Conservation (phyloP, 345 rosid species). For the Erodium maritimum region DNA sequence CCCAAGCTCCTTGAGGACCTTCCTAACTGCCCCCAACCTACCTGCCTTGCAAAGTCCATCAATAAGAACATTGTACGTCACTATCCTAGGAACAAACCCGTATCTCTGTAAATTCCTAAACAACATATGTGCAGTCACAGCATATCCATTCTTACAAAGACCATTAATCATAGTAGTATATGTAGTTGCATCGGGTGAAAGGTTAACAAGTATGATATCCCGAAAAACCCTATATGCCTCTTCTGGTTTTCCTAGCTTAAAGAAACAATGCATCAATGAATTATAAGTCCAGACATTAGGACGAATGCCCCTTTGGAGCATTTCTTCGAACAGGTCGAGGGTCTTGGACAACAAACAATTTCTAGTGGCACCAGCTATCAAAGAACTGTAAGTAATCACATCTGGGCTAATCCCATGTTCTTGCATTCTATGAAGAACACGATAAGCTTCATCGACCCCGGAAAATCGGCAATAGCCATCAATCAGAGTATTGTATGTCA, state of each 20-base stretch:
- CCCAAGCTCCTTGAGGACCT: constrained; percentile 46
- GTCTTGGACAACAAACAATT: constrained; percentile 23
- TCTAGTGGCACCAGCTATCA: constrained; percentile 56
- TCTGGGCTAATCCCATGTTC: constrained; percentile 56
- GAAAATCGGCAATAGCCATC: constrained; percentile 52
- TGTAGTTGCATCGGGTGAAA: constrained; percentile 36
- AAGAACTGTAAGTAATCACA: constrained; percentile 52
- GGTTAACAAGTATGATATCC: constrained; percentile 25
- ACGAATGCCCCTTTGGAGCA: constrained; percentile 39
- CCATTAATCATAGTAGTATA: constrained; percentile 69
- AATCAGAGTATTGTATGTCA: constrained; percentile 58
- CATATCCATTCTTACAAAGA: constrained; percentile 56
- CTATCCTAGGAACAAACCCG: constrained; percentile 44
- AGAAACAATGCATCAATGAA: constrained; percentile 65
- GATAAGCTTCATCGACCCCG: constrained; percentile 51
- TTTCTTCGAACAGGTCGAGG: constrained; percentile 72
- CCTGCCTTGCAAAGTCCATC: constrained; percentile 60
- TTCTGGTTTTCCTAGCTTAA: constrained; percentile 49
- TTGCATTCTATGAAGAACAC: constrained; percentile 47
- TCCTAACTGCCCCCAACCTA: constrained; percentile 37
- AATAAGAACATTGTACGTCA: constrained; percentile 65
- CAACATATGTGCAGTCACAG: constrained; percentile 36
- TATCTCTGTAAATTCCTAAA: constrained; percentile 39
- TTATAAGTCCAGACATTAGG: constrained; percentile 87
- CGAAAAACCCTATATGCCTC: constrained; percentile 47